phyloP scores from a whole-genome alignment of 495 filamentous ascomycete genomes.

The Penicillium paxilli region DNA sequence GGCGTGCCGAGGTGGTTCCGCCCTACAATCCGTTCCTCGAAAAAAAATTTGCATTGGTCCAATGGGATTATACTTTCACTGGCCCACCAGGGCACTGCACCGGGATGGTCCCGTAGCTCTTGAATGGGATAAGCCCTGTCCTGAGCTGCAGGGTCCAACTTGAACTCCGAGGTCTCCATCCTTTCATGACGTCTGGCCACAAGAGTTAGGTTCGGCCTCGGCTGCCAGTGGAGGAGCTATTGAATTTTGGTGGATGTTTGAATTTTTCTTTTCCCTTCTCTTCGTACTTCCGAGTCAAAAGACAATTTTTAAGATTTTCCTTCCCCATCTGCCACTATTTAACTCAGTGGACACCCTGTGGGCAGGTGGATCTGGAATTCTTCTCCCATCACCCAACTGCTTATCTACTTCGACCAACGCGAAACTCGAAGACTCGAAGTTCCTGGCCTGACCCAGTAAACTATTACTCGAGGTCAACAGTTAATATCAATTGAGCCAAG shows the following conservation, averaged over 20 bases:
- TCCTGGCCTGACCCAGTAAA: neutral
- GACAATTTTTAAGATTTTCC: neutral
- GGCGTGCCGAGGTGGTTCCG: constrained; percentile 11
- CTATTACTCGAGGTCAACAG: no score
- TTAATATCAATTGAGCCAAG: neutral
- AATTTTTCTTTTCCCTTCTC: neutral
- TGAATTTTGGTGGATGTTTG: neutral
- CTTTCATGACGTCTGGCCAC: constrained; percentile 13
- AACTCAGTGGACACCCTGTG: constrained; percentile 8
- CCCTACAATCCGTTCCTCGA: neutral
- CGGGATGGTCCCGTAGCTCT: constrained; percentile 9
- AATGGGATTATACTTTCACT: constrained; percentile 2
- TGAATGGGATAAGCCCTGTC: neutral
- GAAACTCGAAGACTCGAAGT: neutral
- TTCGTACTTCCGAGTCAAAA: no score
- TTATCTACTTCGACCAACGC: neutral
- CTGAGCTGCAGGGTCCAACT: constrained; percentile 8
- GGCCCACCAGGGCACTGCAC: constrained; percentile 13
- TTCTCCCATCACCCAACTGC: neutral
- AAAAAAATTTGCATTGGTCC: neutral
- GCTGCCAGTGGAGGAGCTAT: neutral
- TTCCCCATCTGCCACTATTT: constrained; percentile 4
- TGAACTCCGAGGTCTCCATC: constrained; percentile 4
- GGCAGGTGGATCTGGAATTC: constrained; percentile 15
- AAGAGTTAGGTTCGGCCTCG: constrained; percentile 12